These are phyloP conservation scores for Chalciporus sp. DNA, from an alignment of 1,284 basidiomycete species.

Conservation along the genomic window DNA sequence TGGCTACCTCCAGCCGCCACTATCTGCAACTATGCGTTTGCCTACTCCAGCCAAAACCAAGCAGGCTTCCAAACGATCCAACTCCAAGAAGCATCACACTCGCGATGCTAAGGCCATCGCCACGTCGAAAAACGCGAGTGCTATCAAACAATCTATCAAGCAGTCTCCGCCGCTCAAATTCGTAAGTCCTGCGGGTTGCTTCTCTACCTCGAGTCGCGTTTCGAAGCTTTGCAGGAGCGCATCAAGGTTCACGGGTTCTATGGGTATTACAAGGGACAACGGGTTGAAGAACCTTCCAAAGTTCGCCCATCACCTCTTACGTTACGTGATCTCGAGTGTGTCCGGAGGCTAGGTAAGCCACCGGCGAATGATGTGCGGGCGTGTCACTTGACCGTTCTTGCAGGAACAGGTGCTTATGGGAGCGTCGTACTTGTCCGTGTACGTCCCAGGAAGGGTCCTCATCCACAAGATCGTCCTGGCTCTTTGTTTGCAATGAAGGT, in stretches of 20 bases:
- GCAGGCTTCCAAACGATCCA: constrained; percentile 5
- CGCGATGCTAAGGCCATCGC: constrained; percentile 2
- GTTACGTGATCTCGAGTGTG: constrained; percentile 42
- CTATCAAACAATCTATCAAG: neutral
- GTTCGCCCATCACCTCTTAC: constrained; percentile 36
- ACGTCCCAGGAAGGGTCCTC: constrained; percentile 18
- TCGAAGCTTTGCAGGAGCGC: constrained; percentile 14
- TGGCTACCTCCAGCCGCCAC: neutral
- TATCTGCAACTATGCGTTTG: constrained; percentile 18
- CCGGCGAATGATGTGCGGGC: neutral
- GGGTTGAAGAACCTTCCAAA: constrained; percentile 13
- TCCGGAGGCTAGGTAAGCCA: constrained; percentile 40
- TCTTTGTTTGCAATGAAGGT: constrained; percentile 46
- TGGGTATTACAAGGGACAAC: constrained; percentile 7
- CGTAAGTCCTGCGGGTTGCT: neutral
- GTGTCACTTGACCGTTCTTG: constrained; percentile 1
- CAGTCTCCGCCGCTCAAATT: neutral
- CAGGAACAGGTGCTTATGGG: constrained; percentile 44
- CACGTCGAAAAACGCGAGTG: constrained; percentile 2
- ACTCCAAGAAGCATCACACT: constrained; percentile 9
- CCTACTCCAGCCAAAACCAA: constrained; percentile 6
- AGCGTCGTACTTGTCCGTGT: constrained; percentile 45
- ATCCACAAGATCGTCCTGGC: constrained; percentile 35
- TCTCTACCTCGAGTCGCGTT: neutral
- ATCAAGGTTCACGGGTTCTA: constrained; percentile 11